Evolutionary conservation across 768 basidiomycete species (phyloP).

Genomic region (Hortiboletus flavorubellus): DNA sequence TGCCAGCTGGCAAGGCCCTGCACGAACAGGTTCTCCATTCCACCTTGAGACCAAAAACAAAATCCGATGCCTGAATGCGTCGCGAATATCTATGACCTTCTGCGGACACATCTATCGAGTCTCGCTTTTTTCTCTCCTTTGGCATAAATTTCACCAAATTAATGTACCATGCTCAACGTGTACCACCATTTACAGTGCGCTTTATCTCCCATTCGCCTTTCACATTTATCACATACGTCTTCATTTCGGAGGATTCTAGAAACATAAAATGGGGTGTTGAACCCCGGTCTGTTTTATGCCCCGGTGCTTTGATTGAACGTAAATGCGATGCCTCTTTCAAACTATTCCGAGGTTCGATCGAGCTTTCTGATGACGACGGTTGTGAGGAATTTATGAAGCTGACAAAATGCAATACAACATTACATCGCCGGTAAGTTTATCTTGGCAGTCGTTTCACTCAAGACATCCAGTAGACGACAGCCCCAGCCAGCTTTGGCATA

Average conservation of each 20-base stretch:
- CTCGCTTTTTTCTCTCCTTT: neutral
- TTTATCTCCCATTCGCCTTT: neutral
- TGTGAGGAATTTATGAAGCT: neutral
- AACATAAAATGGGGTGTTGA: conserved; percentile 25
- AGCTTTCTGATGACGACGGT: neutral
- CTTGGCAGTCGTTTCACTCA: neutral
- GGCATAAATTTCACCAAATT: neutral
- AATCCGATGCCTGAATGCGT: conserved; percentile 22
- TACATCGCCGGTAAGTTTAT: neutral
- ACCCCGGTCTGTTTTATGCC: conserved; percentile 8
- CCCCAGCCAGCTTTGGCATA: neutral
- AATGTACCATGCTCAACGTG: conserved; percentile 25
- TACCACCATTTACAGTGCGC: conserved; percentile 20
- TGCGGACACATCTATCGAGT: neutral
- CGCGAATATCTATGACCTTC: neutral
- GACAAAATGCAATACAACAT: neutral
- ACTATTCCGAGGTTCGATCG: neutral
- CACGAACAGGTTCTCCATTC: conserved; percentile 89
- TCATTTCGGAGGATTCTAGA: conserved; percentile 3
- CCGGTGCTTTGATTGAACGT: conserved; percentile 1
- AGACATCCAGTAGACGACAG: neutral
- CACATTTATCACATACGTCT: conserved; percentile 2
- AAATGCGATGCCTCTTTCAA: conserved; percentile 3
- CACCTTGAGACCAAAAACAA: conserved; percentile 33
- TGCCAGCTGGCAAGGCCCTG: conserved; percentile 90